Evolutionary conservation across 371 early-diverging fungal genomes (phyloP), one percentile per base, ranked within the genome.

Genomic region (Zancudomyces culisetae): DNA sequence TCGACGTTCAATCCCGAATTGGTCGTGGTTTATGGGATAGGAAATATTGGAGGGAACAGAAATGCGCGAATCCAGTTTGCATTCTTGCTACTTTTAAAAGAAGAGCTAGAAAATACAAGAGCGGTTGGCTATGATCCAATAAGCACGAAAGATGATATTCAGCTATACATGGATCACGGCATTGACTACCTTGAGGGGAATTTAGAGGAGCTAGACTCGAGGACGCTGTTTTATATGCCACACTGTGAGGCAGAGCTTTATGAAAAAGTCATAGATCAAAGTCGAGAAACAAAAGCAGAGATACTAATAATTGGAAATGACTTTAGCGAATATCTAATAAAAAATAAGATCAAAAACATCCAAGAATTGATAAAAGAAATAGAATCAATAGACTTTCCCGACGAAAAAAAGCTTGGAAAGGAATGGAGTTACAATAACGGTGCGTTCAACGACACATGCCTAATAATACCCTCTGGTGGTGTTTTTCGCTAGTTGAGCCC

Each of bases 161-260:
- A 43, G 8, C 51, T 58, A 1, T 55, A 55, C 13, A 21, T 27
- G 19, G 27, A 24, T 12, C 53, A 57, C 19, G 56, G 49, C 19
- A 29, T 69, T 15, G 28, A 28, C 0, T 30, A 53, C 22, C 65
- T 70, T 2, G 24, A 49, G 0, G 49, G 45, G 23, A 69, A 71
- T 55, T 70, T 70, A 54, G 48, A 60, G 22, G 70, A 58, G 28
- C 41, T 27, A 23, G 56, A 69, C 13, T 42, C 23, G 2, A 62
- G 54, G 1, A 27, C 6, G 0, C 52, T 73, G 29, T 74, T 73
- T 53, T 74, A 61, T 42, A 75, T 75, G 75, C 75, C 75, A 18
- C 75, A 75, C 52, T 75, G 75, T 58, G 70, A 64, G 40, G 59
- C 60, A 19, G 51, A 58, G 13, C 63, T 75, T 26, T 75, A 75